Base-by-base conservation (phyloP, 768 basidiomycete genomes). In the Tylopilus sp. region DNA sequence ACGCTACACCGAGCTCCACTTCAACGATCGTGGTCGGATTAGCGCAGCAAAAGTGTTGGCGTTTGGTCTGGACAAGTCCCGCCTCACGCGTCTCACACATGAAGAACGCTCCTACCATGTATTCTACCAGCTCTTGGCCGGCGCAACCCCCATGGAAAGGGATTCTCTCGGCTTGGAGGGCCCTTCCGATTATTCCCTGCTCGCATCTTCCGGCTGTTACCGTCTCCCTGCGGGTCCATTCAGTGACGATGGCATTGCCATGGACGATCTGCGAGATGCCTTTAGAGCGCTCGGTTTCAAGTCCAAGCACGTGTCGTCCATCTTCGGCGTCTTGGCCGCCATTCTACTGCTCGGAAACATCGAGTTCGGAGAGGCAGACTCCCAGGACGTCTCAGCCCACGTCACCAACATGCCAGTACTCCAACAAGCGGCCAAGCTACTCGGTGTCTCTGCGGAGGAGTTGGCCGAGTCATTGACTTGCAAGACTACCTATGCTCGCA, bases 91-190 rank as follows among this genome's bases (percentile, higher is more conserved):
- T 6, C 73, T 85, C 45, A 66, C 76, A 1, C 78, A 81, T 30
- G 84, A 85, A 49, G 83, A 85, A 58, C 75, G 83, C n/a, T 76
- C 79, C 22, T 85, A 78, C 65, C 84, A 85, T 59, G 74, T 85
- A 34, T 85, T 85, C 67, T 85, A 85, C 66, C 83, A 85, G 60
- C 72, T 85, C 48, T 67, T 85, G 33, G 79, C 84, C 26, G 83
- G 83, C 28, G 81, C 82, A 38, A 76, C 72, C 13, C 78, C 81
- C 22, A 64, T 72, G 30, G 82, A 85, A 58, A 73, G 83, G 28
- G 84, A 85, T 53, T 53, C 60, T 28, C 73, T 80, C 53, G 70
- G 72, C 33, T 66, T 85, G 24, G 83, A 85, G 57, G 83, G 81
- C 16, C 76, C 81, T 0, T 80, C 80, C 1, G 79, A 80, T 48